Evolutionary conservation across 495 filamentous ascomycete genomes (phyloP).

Genomic region (Immersiella caudata): DNA sequence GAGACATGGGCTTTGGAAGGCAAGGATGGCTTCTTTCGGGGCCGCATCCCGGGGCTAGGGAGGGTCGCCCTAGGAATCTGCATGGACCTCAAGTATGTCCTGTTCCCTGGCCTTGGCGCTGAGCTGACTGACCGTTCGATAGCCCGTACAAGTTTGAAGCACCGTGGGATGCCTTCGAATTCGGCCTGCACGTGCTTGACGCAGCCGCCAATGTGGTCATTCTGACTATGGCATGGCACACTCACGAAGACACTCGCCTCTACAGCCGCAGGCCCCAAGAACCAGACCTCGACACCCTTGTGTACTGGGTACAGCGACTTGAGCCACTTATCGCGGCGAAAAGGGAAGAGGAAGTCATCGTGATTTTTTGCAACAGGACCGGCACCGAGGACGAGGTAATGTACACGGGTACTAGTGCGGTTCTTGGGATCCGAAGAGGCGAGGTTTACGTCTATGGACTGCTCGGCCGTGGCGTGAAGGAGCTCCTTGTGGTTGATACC

Average conservation of each 20-base stretch:
- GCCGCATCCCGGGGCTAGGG: constrained; percentile 54
- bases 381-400: constrained; percentile 67
- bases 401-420: constrained; percentile 86
- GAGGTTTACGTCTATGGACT: constrained; percentile 69
- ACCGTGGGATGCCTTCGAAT: constrained; percentile 80
- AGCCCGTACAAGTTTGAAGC: constrained; percentile 74
- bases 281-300: constrained; percentile 78
- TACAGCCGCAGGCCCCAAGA: constrained; percentile 48
- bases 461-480: constrained; percentile 66
- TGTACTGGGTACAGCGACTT: constrained; percentile 88
- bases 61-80: constrained; percentile 80
- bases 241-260: constrained; percentile 53
- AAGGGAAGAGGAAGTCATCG: constrained; percentile 64
- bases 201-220: constrained; percentile 71
- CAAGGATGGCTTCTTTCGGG: constrained; percentile 58
- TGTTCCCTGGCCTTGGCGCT: neutral
- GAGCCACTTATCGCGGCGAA: constrained; percentile 67
- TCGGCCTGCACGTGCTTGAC: constrained; percentile 75
- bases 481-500: constrained; percentile 67
- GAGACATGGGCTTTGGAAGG: constrained; percentile 79
- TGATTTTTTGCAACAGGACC: constrained; percentile 82
- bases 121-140: constrained; percentile 24
- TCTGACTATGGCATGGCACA: constrained; percentile 88
- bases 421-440: constrained; percentile 72
- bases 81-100: constrained; percentile 67